Base-by-base conservation (phyloP, 2,329 filamentous ascomycete genomes). In the Penicillium occitanis region DNA sequence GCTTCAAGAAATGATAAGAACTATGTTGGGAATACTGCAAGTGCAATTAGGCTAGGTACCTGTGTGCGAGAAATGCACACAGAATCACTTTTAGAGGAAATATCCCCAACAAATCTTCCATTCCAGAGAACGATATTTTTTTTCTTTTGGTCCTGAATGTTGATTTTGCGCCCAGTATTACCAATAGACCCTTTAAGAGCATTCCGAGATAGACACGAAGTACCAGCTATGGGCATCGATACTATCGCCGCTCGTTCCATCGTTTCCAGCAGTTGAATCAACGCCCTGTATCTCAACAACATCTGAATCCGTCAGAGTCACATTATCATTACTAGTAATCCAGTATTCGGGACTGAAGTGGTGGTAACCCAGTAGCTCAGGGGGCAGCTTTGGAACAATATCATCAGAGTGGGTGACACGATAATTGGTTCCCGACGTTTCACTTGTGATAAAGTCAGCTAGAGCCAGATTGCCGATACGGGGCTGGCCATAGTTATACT, bases 401-500 rank as follows among this genome's bases (percentile, higher is more conserved):
- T 81, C 79, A 35, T 78, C 68, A 2, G 72, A 70, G 66, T 80
- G 79, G 0, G 79, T 80, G 55, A 77, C 72, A 25, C 79, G 77
- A 67, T 74, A 80, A 63, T 76, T 75, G 42, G 68, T 67, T 3
- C 72, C 73, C 5, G 11, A 50, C 17, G 59, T 51, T 65, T 81
- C 78, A 3, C 64, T 65, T 2, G 78, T 79, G 68, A 81, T 77
- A 64, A 77, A 80, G 11, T 73, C 68, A 10, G 78, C 77, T 33
- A 81, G 69, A 1, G 72, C 71, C 22, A 70, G 33, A 53, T 80
- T 80, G 6, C 79, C 80, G 7, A 81, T 74, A 37, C 79, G 80
- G 3, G 80, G 80, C 17, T 73, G 73, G 17, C 79, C 80, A 42
- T 78, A 82, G 2, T 76, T 77, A 66, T 81, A 82, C 79, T 81